These are phyloP conservation scores for Globisporangium ultimum DNA, from an alignment of 352 stramenopile genomes.

Conservation along the genomic window DNA sequence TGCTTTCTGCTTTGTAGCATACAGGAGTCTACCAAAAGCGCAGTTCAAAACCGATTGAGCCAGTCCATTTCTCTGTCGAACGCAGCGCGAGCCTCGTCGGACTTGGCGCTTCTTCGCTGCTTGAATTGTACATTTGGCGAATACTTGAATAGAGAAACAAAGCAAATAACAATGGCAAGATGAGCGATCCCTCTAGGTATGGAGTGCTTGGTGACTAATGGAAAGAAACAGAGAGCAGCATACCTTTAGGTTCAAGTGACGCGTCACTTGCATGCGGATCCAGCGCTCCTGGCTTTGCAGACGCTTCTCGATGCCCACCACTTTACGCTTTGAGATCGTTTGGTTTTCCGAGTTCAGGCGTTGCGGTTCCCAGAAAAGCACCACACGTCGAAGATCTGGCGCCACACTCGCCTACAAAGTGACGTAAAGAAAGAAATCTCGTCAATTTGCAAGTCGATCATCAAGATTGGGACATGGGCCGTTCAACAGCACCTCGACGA, in stretches of 20 bases:
- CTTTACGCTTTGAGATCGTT: constrained; percentile 72
- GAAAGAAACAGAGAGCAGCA: neutral
- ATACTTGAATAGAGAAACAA: constrained; percentile 33
- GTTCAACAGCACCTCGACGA: constrained; percentile 48
- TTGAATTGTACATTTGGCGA: constrained; percentile 79
- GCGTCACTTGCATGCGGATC: constrained; percentile 64
- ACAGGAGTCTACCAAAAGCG: too few species aligned
- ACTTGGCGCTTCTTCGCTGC: constrained; percentile 60
- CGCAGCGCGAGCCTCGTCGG: constrained; percentile 45
- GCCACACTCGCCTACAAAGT: constrained; percentile 53
- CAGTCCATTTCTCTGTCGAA: constrained; percentile 82
- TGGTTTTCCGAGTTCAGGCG: constrained; percentile 70
- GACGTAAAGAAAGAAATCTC: too few species aligned
- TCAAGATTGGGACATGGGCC: neutral
- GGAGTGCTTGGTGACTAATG: too few species aligned
- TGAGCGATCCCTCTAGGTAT: too few species aligned
- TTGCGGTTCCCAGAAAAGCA: constrained; percentile 73
- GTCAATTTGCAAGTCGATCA: neutral
- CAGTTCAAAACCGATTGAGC: constrained; percentile 47
- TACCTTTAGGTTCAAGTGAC: constrained; percentile 82
- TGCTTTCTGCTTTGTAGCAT: too few species aligned
- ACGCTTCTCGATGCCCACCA: constrained; percentile 54
- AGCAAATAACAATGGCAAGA: neutral
- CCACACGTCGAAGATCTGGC: constrained; percentile 56
- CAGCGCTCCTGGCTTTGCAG: constrained; percentile 65